These are phyloP conservation scores for Sugiyamaella castrensis DNA, from an alignment of 1,139 yeast species.

Conservation along the genomic window DNA sequence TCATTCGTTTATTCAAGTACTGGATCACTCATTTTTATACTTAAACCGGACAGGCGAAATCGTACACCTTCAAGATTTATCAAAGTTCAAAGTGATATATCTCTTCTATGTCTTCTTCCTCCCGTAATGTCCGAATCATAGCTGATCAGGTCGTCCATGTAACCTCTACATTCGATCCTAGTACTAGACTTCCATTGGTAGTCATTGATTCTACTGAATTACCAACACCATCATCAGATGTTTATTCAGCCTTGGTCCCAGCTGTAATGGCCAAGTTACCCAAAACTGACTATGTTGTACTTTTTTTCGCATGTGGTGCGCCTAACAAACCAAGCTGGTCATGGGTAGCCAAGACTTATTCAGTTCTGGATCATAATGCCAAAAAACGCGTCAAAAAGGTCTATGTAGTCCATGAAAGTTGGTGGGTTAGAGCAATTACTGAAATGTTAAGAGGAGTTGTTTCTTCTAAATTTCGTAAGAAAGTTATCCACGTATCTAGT, in stretches of 20 bases:
- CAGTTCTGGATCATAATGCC: conserved; percentile 58
- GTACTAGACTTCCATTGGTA: conserved; percentile 60
- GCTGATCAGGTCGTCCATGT: conserved; percentile 53
- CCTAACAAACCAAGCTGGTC: conserved; percentile 57
- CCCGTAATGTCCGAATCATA: conserved; percentile 10
- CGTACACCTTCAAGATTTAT: no score
- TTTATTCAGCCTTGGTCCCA: conserved; percentile 29
- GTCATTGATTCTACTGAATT: conserved; percentile 75
- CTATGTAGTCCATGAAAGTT: conserved; percentile 85
- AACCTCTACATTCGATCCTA: conserved; percentile 58
- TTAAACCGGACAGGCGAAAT: no score
- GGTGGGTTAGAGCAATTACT: conserved; percentile 80
- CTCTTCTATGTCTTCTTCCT: not conserved
- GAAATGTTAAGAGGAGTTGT: conserved; percentile 67
- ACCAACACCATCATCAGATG: conserved; percentile 47
- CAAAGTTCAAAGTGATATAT: no score
- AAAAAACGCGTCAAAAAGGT: conserved; percentile 57
- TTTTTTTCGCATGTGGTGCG: conserved; percentile 79
- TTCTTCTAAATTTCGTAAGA: conserved; percentile 44
- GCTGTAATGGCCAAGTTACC: conserved; percentile 45
- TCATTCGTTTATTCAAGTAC: no score
- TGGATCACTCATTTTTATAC: no score
- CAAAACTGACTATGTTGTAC: conserved; percentile 54
- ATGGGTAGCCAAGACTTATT: conserved; percentile 74
- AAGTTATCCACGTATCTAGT: conserved; percentile 51